phyloP scores from a whole-genome alignment of 371 early-diverging fungal species.

The Mortierella sp. region DNA sequence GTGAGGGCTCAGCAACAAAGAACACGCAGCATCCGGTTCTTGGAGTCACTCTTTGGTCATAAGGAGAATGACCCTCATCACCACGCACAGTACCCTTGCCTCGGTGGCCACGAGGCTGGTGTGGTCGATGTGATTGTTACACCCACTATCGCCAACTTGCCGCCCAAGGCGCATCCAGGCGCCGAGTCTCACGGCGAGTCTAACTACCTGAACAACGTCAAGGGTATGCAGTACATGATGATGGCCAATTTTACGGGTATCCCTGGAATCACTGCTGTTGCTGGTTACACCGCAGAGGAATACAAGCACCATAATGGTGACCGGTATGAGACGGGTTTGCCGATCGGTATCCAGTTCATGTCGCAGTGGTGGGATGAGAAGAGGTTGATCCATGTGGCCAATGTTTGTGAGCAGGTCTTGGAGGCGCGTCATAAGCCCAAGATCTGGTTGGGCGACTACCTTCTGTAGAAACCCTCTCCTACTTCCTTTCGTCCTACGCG shows the following conservation, averaged over 20 bases:
- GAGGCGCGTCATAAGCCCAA: slow-evolving; percentile 47
- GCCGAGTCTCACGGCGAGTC: slow-evolving; percentile 66
- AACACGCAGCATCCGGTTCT: slow-evolving; percentile 68
- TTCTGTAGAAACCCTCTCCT: not conserved
- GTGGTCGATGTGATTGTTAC: slow-evolving; percentile 66
- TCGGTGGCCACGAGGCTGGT: slow-evolving; percentile 13
- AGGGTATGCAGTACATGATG: slow-evolving; percentile 70
- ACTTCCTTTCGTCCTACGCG: not conserved
- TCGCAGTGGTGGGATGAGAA: slow-evolving; percentile 81
- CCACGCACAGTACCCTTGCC: slow-evolving; percentile 39
- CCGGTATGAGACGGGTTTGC: slow-evolving; percentile 62
- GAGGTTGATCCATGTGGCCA: slow-evolving; percentile 69
- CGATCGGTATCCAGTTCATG: slow-evolving; percentile 81
- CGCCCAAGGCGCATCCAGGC: slow-evolving; percentile 68
- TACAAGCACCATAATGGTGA: slow-evolving; percentile 23
- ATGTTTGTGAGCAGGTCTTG: slow-evolving; percentile 62
- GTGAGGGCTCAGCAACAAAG: slow-evolving; percentile 70
- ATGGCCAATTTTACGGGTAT: slow-evolving; percentile 80
- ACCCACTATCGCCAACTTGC: slow-evolving; percentile 72
- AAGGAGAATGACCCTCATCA: slow-evolving; percentile 31
- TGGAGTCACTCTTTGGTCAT: slow-evolving; percentile 66
- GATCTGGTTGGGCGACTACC: slow-evolving; percentile 48
- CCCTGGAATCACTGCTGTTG: slow-evolving; percentile 77
- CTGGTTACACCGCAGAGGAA: slow-evolving; percentile 63
- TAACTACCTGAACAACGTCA: slow-evolving; percentile 63